Evolutionary conservation across 2,329 filamentous ascomycete species (phyloP).

Genomic region (Cercospora sp.): DNA sequence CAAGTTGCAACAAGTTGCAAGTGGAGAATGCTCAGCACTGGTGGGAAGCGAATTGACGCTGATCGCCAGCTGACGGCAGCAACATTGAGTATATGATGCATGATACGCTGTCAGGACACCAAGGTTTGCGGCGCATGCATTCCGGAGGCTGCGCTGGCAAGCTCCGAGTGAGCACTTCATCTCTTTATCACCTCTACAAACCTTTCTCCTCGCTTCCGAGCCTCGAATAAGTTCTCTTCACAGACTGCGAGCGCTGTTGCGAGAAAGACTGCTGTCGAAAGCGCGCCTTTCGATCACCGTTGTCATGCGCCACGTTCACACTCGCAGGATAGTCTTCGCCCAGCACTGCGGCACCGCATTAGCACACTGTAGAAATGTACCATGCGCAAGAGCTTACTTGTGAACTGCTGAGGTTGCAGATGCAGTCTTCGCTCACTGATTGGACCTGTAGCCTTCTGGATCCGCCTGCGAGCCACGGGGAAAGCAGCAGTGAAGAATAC

Average conservation of each 20-base stretch:
- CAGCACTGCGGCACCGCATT: constrained; percentile 26
- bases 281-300: constrained; percentile 14
- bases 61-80: no score
- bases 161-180: neutral
- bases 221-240: constrained; percentile 6
- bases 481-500: constrained; percentile 34
- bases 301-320: constrained; percentile 25
- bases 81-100: no score
- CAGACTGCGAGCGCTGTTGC: neutral
- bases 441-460: constrained; percentile 34
- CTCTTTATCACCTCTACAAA: neutral
- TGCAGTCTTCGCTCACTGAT: constrained; percentile 29
- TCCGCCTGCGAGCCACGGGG: constrained; percentile 31
- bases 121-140: no score
- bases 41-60: no score
- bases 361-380: neutral
- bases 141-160: neutral
- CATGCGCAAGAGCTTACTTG: constrained; percentile 17
- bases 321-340: constrained; percentile 38
- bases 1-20: no score
- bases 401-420: constrained; percentile 35
- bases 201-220: constrained; percentile 12
- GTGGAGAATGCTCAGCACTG: no score
- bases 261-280: constrained; percentile 5
- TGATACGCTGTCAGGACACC: no score